Conservation (phyloP, 1,284 basidiomycete genomes). For the Sporisorium iseilematis-ciliati region DNA sequence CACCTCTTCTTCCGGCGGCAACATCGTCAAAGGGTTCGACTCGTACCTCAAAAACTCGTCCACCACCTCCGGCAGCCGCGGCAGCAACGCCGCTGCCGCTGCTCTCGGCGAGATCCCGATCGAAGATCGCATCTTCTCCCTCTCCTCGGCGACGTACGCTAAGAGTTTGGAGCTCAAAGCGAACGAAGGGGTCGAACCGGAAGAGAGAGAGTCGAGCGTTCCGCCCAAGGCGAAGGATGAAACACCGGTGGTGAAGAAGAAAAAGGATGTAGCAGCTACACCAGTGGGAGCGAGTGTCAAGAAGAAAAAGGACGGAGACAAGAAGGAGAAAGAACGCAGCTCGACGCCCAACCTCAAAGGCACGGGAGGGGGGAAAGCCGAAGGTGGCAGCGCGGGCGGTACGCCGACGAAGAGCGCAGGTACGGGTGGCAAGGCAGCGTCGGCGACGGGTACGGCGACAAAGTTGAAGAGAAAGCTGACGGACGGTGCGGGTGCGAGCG, state of each 20-base stretch:
- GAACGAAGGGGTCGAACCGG: conserved; percentile 42
- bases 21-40: conserved; percentile 69
- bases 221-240: conserved; percentile 19
- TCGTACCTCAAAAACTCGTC: conserved; percentile 60
- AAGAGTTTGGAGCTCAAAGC: conserved; percentile 63
- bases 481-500: conserved; percentile 8
- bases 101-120: conserved; percentile 34
- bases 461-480: conserved; percentile 49
- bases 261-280: conserved; percentile 17
- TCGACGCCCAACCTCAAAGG: conserved; percentile 19
- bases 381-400: conserved; percentile 11
- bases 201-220: conserved; percentile 14
- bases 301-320: conserved; percentile 33
- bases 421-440: conserved; percentile 7
- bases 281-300: not conserved
- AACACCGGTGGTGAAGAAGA: conserved; percentile 17
- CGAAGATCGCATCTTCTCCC: conserved; percentile 65
- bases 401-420: conserved; percentile 13
- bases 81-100: conserved; percentile 3
- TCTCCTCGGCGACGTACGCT: conserved; percentile 61
- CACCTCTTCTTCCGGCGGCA: conserved; percentile 65
- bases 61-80: not conserved
- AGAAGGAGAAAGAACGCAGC: conserved; percentile 37
- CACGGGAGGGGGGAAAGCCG: conserved; percentile 6
- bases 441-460: conserved; percentile 17